These are phyloP conservation scores for Colletotrichum gloeosporioides DNA, from an alignment of 2,329 filamentous ascomycete genomes.

Conservation along the genomic window DNA sequence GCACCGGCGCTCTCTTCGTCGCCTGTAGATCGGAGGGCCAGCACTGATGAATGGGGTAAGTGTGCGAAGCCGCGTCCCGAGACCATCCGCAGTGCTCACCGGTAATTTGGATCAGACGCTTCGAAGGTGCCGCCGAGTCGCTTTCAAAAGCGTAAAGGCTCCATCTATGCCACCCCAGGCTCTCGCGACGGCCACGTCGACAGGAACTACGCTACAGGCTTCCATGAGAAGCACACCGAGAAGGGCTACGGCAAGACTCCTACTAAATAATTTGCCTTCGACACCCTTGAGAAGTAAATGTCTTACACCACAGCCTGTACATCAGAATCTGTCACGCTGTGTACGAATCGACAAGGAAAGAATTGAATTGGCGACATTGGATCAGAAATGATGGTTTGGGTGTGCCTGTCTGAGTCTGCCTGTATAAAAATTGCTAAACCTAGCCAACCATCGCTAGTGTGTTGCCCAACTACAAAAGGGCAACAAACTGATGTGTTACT, in stretches of 20 bases:
- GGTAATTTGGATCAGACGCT: constrained; percentile 53
- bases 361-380: neutral
- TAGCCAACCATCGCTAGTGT: neutral
- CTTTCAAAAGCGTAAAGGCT: constrained; percentile 74
- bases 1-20: constrained; percentile 7
- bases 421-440: constrained; percentile 9
- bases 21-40: constrained; percentile 40
- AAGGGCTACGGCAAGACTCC: constrained; percentile 47
- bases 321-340: neutral
- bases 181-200: constrained; percentile 70
- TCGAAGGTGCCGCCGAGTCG: constrained; percentile 70
- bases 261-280: neutral
- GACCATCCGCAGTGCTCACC: neutral
- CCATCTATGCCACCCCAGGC: constrained; percentile 69
- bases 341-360: neutral
- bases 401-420: neutral
- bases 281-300: neutral
- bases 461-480: neutral
- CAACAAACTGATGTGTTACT: constrained; percentile 41
- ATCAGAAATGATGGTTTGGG: neutral
- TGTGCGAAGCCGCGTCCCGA: neutral
- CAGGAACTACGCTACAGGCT: constrained; percentile 62
- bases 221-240: constrained; percentile 65
- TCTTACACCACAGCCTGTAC: neutral
- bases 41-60: constrained; percentile 55